Evolutionary conservation across 192 early-diverging fungal species (phyloP), one percentile per base, ranked within the genome.

Genomic region (Dissophora globulifera): DNA sequence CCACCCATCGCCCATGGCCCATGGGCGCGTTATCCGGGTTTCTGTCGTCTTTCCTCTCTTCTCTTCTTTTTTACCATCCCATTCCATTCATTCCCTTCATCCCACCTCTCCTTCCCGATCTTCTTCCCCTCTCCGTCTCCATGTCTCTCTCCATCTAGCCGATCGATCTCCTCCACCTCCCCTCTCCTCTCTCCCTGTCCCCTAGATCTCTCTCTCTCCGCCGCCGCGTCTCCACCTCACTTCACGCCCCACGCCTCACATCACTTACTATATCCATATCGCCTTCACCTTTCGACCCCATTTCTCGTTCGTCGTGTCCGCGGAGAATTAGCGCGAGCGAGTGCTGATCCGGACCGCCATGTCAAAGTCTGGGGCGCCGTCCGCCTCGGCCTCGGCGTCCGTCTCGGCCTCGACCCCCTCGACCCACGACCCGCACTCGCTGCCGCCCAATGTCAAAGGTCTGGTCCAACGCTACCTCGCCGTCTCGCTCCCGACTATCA

Each of bases 371-470:
- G 50, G 63, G 10, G 52, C 52, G 7, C 57, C 63, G 9, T 76
- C 72, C 10, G 50, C 47, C 29, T 57, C 62, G 6, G 50, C 38
- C 10, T 75, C 70, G 27, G 61, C 70, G 10, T 65, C 70, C 5
- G 57, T 55, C 25, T 76, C 71, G 5, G 71, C 71, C 50, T 75
- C 35, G 35, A 38, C 7, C 13, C 35, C 35, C 35, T 38, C 72
- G 35, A 76, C 63, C 38, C 56, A 74, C 56, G 72, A 76, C 47
- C 51, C 63, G 15, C 72, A 76, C 35, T 76, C 72, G 8, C 58
- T 76, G 2, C 72, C 72, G 3, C 72, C 72, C n/a, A 55, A 66
- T 20, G 43, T 76, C 58, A 76, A 76, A 32, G 72, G 72, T 17
- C 32, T 67, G 17, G 29, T 76, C 58, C 72, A 76, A 50, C 50